phyloP scores from a whole-genome alignment of 805 yeast genomes.

The Candida tibetensis region DNA sequence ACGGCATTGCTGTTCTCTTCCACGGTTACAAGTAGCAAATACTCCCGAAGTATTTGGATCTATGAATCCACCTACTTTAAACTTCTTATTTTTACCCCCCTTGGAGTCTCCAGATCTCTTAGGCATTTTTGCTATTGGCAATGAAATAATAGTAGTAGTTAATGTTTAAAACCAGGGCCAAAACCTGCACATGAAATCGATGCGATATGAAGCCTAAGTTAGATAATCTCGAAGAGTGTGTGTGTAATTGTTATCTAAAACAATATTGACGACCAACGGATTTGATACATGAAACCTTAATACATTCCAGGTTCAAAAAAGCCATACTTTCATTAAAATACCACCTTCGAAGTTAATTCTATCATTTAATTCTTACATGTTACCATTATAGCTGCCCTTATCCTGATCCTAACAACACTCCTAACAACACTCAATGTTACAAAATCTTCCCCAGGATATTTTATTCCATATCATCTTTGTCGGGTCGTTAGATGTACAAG shows the following conservation, averaged over 20 bases:
- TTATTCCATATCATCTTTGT: conserved; percentile 12
- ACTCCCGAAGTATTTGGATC: conserved; percentile 88
- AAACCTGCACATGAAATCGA: no score
- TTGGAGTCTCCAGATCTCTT: conserved; percentile 24
- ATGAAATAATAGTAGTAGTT: no score
- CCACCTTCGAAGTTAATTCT: no score
- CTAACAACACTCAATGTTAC: background rate
- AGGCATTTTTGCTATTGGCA: conserved; percentile 27
- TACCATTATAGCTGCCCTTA: no score
- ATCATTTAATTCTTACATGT: no score
- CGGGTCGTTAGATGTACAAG: conserved; percentile 12
- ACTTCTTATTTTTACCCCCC: conserved; percentile 34
- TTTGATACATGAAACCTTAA: background rate
- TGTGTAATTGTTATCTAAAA: background rate
- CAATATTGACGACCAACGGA: background rate
- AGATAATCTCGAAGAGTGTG: no score
- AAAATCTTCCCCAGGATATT: conserved; percentile 7
- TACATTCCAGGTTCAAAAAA: no score
- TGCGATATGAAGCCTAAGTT: no score
- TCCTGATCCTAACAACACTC: no score
- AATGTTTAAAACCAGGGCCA: no score
- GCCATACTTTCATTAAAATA: no score
- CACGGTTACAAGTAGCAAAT: conserved; percentile 84
- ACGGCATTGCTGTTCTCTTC: conserved; percentile 74
- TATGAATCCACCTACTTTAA: conserved; percentile 50